Evolutionary conservation across 257 asterid genomes (phyloP), one percentile per base, ranked within the genome.

Genomic region (Gentiana straminea): DNA sequence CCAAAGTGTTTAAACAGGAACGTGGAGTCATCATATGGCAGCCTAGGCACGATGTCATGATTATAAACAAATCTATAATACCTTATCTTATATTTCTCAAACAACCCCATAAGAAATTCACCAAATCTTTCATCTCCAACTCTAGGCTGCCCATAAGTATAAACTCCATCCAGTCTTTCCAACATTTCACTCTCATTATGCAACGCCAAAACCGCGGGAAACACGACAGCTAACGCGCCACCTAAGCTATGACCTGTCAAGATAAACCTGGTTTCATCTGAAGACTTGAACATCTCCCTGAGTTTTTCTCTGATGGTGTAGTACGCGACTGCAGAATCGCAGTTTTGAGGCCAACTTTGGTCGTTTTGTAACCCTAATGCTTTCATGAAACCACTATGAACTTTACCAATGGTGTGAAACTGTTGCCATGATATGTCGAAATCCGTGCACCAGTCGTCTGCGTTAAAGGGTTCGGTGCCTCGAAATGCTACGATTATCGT

Each of bases 221-320:
- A 81, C 2, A 83, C 77, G 12, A 75, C 49, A 0, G 90, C 87
- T 0, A 86, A 76, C 0, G 90, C 94, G 43, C 86, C 94, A 1
- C 95, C 95, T 12, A 86, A 55, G 72, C 95, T 86, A 49, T 86
- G 94, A 1, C 95, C 90, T 0, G 94, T 81, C 34, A 81, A 13
- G 5, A 83, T 48, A 51, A 83, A 55, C 39, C 59, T 79, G 1
- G 83, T 58, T 6, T 5, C 38, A 1, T 0, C 33, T 43, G 71
- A 71, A 32, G 1, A 39, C 37, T 54, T 5, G 7, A 75, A 47
- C 2, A 66, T 53, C 1, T 32, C 35, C 46, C 63, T 67, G 7
- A 86, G 62, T 35, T 15, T 60, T 49, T 64, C 71, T 49, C 78
- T 61, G 33, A 85, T 58, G 52, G 77, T 69, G 37, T 74, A 61